These are phyloP conservation scores for Plasmodium falciparum DNA, from an alignment of 169 alveolate genomes.

Conservation along the genomic window DNA sequence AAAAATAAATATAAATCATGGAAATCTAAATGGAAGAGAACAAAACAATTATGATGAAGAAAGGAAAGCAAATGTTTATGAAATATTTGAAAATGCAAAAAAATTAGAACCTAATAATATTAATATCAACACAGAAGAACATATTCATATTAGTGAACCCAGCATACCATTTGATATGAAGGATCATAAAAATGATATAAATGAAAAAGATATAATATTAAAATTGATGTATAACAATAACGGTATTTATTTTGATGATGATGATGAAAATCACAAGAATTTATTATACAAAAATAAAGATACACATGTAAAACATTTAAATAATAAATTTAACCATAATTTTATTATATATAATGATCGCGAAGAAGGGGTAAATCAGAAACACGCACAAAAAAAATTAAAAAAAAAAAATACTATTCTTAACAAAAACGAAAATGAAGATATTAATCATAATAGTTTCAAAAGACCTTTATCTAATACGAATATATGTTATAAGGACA, in stretches of 20 bases:
- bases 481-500: neutral
- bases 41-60: neutral
- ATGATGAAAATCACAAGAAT: slow-evolving; percentile 19
- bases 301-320: too few species aligned
- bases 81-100: too few species aligned
- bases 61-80: neutral
- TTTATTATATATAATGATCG: too few species aligned
- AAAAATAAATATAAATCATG: neutral
- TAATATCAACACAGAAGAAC: neutral
- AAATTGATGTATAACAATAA: slow-evolving; percentile 65
- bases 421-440: too few species aligned
- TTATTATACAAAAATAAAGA: neutral
- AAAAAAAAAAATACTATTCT: too few species aligned
- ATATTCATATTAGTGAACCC: neutral
- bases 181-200: neutral
- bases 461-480: neutral
- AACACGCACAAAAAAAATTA: too few species aligned
- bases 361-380: too few species aligned
- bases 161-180: neutral
- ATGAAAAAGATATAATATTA: slow-evolving; percentile 51
- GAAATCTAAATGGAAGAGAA: neutral
- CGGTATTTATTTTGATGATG: slow-evolving; percentile 49
- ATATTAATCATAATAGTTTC: neutral
- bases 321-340: too few species aligned
- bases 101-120: too few species aligned